Percentiles rank a stretch among this genome's conserved stretches.
phyloP scores from a whole-genome alignment of 192 early-diverging fungal species.

The Spizellomyces punctatus region DNA sequence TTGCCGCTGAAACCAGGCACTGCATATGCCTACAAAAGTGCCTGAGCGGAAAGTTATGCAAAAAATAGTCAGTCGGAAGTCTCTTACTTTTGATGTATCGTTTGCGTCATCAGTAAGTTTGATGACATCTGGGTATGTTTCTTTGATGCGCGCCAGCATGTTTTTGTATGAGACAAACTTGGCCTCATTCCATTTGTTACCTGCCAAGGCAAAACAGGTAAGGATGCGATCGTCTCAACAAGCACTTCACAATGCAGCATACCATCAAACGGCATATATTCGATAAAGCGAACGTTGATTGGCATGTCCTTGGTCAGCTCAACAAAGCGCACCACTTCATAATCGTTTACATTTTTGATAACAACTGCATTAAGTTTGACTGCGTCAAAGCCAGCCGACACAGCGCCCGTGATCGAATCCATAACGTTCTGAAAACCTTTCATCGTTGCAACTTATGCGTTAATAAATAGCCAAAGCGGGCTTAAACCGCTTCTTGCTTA shows the following conservation, averaged over 20 bases:
- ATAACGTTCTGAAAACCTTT: slow-evolving; percentile 76
- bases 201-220: slow-evolving; percentile 29
- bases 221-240: not conserved
- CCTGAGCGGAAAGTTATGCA: not conserved
- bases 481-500: not conserved
- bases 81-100: slow-evolving; percentile 80
- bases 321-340: slow-evolving; percentile 82
- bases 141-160: slow-evolving; percentile 62
- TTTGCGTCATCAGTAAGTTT: slow-evolving; percentile 73
- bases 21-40: slow-evolving; percentile 55
- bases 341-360: slow-evolving; percentile 83
- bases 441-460: not conserved
- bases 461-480: not conserved
- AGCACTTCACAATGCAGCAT: slow-evolving; percentile 6
- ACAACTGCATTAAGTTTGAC: slow-evolving; percentile 97
- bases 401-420: slow-evolving; percentile 72
- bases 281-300: slow-evolving; percentile 90
- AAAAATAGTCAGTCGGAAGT: not conserved
- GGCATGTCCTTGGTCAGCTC: slow-evolving; percentile 76
- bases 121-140: slow-evolving; percentile 60
- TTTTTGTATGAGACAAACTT: slow-evolving; percentile 87
- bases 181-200: slow-evolving; percentile 82
- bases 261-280: slow-evolving; percentile 99
- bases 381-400: slow-evolving; percentile 62
- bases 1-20: slow-evolving; percentile 82